Conservation (phyloP, 2,329 filamentous ascomycete genomes). For the Diaporthe citrichinensis region DNA sequence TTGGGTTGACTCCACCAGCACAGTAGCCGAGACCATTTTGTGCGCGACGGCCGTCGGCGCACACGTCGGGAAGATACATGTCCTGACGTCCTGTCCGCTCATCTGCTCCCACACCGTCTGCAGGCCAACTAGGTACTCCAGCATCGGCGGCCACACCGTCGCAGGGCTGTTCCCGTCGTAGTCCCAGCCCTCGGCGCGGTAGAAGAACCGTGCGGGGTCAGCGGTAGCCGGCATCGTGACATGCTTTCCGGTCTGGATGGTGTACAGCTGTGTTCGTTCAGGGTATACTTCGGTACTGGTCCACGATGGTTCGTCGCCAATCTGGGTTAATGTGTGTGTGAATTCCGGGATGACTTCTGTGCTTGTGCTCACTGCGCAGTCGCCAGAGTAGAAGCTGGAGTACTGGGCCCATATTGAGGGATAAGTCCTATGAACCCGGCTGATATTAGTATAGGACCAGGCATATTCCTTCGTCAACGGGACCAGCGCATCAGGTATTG, state of each 20-base stretch:
- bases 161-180: background rate
- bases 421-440: background rate
- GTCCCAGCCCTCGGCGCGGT: conserved; percentile 13
- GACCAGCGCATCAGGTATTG: background rate
- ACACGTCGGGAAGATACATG: conserved; percentile 14
- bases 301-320: background rate
- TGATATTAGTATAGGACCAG: background rate
- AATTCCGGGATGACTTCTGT: background rate
- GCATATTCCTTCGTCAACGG: too few species aligned
- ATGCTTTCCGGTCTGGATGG: background rate
- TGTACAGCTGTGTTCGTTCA: background rate
- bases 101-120: conserved; percentile 12
- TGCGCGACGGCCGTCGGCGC: conserved; percentile 1
- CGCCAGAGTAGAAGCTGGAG: conserved; percentile 12
- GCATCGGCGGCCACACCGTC: background rate
- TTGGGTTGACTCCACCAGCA: background rate
- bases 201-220: conserved; percentile 4
- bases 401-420: conserved; percentile 15
- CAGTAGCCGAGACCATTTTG: conserved; percentile 2
- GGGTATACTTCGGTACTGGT: background rate
- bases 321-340: background rate
- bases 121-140: conserved; percentile 4
- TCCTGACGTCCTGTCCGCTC: background rate
- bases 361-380: conserved; percentile 13
- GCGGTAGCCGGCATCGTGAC: background rate